Conservation (phyloP, 2,329 filamentous ascomycete genomes). For the Xylaria sp. region DNA sequence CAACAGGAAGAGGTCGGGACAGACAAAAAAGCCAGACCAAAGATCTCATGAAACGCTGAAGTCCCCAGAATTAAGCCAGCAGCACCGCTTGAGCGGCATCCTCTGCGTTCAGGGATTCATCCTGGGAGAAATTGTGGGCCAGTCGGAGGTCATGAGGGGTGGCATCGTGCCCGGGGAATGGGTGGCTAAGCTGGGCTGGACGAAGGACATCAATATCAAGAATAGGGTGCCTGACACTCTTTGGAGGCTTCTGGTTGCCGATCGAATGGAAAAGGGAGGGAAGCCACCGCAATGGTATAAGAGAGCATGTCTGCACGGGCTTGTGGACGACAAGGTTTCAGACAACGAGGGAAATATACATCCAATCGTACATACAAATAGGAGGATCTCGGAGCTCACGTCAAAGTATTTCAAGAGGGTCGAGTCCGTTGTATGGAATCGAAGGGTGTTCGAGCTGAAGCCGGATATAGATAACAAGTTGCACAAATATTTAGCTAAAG, state of each 20-base stretch:
- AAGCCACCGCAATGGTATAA: slow-evolving; percentile 17
- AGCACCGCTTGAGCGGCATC: slow-evolving; percentile 10
- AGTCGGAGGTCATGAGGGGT: slow-evolving; percentile 16
- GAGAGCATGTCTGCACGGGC: slow-evolving; percentile 11
- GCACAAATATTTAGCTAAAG: background rate
- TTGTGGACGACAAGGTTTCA: slow-evolving; percentile 12
- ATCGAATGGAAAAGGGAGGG: slow-evolving; percentile 9
- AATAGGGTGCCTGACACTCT: slow-evolving; percentile 14
- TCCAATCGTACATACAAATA: background rate
- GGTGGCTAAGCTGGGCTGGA: slow-evolving; percentile 11
- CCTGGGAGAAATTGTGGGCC: background rate
- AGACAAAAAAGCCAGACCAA: background rate
- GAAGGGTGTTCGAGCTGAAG: slow-evolving; percentile 12
- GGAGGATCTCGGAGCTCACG: slow-evolving; percentile 14
- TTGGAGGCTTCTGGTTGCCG: slow-evolving; percentile 15
- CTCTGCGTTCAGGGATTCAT: slow-evolving; percentile 6
- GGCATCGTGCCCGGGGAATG: slow-evolving; percentile 9
- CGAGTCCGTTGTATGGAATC: slow-evolving; percentile 11
- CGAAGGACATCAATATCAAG: background rate
- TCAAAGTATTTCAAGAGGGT: slow-evolving; percentile 13
- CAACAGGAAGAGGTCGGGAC: too few relatives aligned
- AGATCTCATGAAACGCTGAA: background rate
- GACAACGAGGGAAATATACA: slow-evolving; percentile 16
- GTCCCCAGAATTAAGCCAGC: background rate
- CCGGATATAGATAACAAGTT: slow-evolving; percentile 6